These are phyloP conservation scores for Gossypium gossypioides DNA, from an alignment of 441 rosid genomes.

Conservation along the genomic window DNA sequence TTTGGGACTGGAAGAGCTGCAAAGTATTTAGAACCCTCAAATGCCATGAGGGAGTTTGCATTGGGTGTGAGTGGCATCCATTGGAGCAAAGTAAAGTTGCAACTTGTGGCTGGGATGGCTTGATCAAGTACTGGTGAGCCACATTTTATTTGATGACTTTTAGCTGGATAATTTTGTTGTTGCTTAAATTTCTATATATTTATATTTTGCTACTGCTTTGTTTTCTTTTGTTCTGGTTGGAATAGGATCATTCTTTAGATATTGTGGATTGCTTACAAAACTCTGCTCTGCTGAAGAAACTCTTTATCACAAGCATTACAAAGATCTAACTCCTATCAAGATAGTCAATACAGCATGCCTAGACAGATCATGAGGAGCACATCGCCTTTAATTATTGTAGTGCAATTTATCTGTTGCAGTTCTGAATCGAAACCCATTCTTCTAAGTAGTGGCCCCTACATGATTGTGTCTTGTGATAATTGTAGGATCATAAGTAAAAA, in stretches of 20 bases:
- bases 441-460: background rate
- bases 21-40: conserved; percentile 81
- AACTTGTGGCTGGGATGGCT: conserved; percentile 99
- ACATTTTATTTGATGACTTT: conserved; percentile 11
- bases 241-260: background rate
- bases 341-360: too few relatives aligned
- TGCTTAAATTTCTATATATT: background rate
- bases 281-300: background rate
- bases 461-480: background rate
- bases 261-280: background rate
- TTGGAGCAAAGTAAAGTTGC: conserved; percentile 97
- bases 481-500: background rate
- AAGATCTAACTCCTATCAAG: background rate
- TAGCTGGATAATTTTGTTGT: background rate
- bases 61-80: conserved; percentile 91
- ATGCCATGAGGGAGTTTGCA: conserved; percentile 86
- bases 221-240: background rate
- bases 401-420: background rate
- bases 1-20: conserved; percentile 99
- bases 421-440: background rate
- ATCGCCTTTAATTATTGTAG: background rate
- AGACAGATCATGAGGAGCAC: background rate
- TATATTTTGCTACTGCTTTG: background rate
- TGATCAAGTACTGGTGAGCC: conserved; percentile 92
- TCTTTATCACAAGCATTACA: background rate